Conservation (phyloP, 768 basidiomycete genomes). For the Tulasnella sp. region DNA sequence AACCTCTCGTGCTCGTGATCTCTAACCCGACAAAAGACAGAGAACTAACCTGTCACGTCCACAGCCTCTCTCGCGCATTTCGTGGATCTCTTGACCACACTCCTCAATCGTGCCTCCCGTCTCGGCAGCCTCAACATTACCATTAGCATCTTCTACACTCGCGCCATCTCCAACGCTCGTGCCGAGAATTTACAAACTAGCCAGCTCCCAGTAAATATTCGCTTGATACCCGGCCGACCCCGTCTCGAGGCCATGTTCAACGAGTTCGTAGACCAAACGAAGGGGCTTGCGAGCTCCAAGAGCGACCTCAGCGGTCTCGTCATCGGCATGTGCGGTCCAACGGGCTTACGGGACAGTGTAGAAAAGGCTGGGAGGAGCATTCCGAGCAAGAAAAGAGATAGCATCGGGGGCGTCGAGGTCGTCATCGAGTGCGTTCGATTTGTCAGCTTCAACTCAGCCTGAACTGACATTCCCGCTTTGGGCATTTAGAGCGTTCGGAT, state of each 20-base stretch:
- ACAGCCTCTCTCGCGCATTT: conserved; percentile 38
- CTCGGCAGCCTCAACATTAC: conserved; percentile 33
- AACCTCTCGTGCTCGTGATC: conserved; percentile 19
- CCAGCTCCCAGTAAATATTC: not conserved
- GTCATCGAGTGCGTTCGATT: conserved; percentile 11
- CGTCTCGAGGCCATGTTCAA: not conserved
- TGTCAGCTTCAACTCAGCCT: not conserved
- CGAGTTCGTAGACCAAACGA: not conserved
- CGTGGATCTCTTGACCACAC: conserved; percentile 35
- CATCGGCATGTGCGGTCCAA: conserved; percentile 15
- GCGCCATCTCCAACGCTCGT: conserved; percentile 24
- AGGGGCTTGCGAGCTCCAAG: not conserved
- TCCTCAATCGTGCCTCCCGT: conserved; percentile 28
- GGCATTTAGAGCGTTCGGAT: no score
- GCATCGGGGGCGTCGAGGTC: conserved; percentile 14
- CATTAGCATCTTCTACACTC: conserved; percentile 49
- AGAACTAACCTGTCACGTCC: conserved; percentile 17
- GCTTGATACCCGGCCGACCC: conserved; percentile 1
- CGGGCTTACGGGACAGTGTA: conserved; percentile 4
- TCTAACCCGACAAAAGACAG: not conserved
- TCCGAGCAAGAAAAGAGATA: not conserved
- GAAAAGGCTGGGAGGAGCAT: not conserved
- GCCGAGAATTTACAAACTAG: not conserved
- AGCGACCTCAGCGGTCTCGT: conserved; percentile 9
- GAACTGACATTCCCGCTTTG: no score